These are phyloP conservation scores for Scedosporium apiospermum DNA, from an alignment of 2,329 filamentous ascomycete genomes.

Conservation along the genomic window DNA sequence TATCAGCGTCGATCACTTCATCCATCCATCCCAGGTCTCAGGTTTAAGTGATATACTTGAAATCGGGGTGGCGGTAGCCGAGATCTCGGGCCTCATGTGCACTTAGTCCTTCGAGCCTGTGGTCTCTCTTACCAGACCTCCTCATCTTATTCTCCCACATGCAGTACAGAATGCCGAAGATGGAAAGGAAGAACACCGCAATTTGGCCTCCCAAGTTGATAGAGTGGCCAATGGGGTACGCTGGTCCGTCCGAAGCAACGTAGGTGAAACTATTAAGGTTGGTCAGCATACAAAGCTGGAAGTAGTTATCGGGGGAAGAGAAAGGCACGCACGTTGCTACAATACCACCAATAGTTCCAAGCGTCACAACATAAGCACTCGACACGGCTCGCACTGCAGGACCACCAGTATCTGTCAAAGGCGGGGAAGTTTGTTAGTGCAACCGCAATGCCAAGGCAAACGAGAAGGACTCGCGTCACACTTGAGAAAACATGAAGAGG, in stretches of 20 bases:
- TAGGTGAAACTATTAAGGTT: conserved; percentile 38
- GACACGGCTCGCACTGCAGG: conserved; percentile 47
- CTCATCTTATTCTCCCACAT: conserved; percentile 32
- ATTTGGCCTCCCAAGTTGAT: conserved; percentile 47
- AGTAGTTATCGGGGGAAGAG: too few relatives aligned
- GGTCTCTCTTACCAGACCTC: conserved; percentile 17
- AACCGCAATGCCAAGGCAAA: neutral
- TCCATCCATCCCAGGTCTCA: neutral
- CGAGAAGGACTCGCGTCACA: too few relatives aligned
- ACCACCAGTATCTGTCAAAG: conserved; percentile 35
- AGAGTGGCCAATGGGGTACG: conserved; percentile 39
- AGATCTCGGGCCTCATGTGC: conserved; percentile 21
- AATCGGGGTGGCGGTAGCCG: conserved; percentile 21
- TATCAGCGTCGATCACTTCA: neutral
- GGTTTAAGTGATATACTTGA: conserved; percentile 16
- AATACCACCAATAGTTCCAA: conserved; percentile 48
- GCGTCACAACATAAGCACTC: conserved; percentile 41
- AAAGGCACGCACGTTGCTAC: conserved; percentile 37
- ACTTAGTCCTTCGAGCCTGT: conserved; percentile 16
- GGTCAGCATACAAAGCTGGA: neutral
- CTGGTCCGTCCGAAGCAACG: conserved; percentile 31
- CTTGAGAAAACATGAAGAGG: neutral
- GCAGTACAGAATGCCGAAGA: conserved; percentile 42
- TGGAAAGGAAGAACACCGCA: conserved; percentile 30
- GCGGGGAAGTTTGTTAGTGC: conserved; percentile 9